A percentile compares a stretch with the other conserved stretches of the same genome.
These are phyloP conservation scores for Heliophila coronopifolia DNA, from an alignment of 441 rosid species.

Conservation along the genomic window DNA sequence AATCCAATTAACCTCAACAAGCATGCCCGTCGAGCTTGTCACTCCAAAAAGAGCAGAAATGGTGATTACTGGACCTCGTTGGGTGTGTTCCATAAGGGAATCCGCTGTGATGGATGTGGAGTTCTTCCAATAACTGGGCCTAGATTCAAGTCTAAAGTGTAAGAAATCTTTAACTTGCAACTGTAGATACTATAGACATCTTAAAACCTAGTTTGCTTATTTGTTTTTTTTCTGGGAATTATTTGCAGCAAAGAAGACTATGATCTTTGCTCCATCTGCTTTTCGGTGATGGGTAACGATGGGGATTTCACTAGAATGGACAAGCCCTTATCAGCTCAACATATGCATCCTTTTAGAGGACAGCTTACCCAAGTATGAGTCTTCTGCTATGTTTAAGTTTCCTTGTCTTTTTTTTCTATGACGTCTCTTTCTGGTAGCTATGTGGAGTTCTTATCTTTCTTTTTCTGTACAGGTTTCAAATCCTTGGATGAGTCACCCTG, in stretches of 20 bases:
- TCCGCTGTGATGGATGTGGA: conserved; percentile 86
- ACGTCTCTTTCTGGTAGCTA: background rate
- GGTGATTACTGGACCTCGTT: conserved; percentile 33
- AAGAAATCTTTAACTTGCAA: conserved; percentile 20
- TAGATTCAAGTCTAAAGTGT: conserved; percentile 86
- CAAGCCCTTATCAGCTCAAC: conserved; percentile 43
- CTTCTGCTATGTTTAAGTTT: conserved; percentile 11
- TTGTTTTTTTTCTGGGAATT: background rate
- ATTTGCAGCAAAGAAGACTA: conserved; percentile 62
- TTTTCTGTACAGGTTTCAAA: conserved; percentile 20
- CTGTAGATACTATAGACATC: background rate
- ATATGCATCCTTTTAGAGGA: conserved; percentile 32
- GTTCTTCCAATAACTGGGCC: conserved; percentile 78
- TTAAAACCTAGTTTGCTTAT: background rate
- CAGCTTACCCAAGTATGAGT: conserved; percentile 32
- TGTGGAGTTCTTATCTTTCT: conserved; percentile 2
- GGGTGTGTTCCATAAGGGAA: conserved; percentile 65
- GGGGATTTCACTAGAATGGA: conserved; percentile 65
- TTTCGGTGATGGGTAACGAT: conserved; percentile 55
- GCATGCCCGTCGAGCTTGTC: conserved; percentile 1
- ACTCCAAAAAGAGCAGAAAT: conserved; percentile 29
- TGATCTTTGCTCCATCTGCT: conserved; percentile 86
- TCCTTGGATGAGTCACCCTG: conserved; percentile 22
- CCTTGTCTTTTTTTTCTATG: background rate
- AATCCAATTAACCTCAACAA: conserved; percentile 3